Percentiles rank a stretch among this genome's conserved stretches.
Conservation (phyloP, 805 yeast species). For the Candida sakaeoensis region DNA sequence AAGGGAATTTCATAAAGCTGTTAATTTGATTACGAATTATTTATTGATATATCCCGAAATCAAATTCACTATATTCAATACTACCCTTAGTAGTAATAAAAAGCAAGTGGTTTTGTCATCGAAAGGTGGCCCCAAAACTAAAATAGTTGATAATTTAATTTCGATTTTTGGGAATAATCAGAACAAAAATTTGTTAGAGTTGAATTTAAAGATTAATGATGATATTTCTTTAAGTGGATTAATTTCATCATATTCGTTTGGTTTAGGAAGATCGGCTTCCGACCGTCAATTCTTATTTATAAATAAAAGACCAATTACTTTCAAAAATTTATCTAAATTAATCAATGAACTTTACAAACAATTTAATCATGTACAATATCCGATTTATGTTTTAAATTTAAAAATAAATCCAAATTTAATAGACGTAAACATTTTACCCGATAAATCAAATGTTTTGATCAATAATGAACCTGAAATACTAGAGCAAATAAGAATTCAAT, state of each 20-base stretch:
- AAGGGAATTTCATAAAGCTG: conserved; percentile 69
- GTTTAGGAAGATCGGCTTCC: conserved; percentile 57
- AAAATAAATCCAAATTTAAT: conserved; percentile 45
- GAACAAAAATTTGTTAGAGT: conserved; percentile 50
- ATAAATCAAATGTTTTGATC: conserved; percentile 69
- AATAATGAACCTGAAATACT: conserved; percentile 63
- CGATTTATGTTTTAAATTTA: conserved; percentile 64
- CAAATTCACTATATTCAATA: conserved; percentile 58
- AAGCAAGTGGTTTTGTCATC: conserved; percentile 58
- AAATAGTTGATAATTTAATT: conserved; percentile 49
- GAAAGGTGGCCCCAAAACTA: conserved; percentile 44
- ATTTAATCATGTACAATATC: conserved; percentile 70
- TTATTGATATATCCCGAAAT: conserved; percentile 56
- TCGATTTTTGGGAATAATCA: conserved; percentile 71
- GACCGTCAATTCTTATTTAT: conserved; percentile 77
- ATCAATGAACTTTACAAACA: conserved; percentile 71
- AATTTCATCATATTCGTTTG: conserved; percentile 75
- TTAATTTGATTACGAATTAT: conserved; percentile 62
- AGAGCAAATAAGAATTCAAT: conserved; percentile 49
- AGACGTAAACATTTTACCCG: conserved; percentile 93
- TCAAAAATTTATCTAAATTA: conserved; percentile 52
- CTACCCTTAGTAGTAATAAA: conserved; percentile 26
- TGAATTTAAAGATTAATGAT: conserved; percentile 41
- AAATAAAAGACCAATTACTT: conserved; percentile 69
- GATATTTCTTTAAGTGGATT: conserved; percentile 49